Conservation (phyloP, 495 filamentous ascomycete genomes). For the Trichoderma erinaceum region DNA sequence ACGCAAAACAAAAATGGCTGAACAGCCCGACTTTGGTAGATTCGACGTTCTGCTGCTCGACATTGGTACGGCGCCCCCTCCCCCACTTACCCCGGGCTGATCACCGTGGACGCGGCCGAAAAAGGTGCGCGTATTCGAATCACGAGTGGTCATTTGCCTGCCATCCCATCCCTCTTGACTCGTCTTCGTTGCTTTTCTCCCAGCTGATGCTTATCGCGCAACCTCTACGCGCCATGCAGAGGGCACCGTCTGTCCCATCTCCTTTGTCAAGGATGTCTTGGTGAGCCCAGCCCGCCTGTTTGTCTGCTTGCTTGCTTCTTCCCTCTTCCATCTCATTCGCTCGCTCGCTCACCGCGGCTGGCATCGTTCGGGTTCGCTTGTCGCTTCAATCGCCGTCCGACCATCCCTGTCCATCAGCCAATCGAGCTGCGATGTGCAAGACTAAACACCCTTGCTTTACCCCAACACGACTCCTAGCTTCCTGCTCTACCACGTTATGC, state of each 20-base stretch:
- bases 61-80: slow-evolving; percentile 36
- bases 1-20: not conserved
- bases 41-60: slow-evolving; percentile 40
- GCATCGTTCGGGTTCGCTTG: slow-evolving; percentile 9
- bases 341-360: slow-evolving; percentile 15
- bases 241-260: slow-evolving; percentile 64
- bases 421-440: slow-evolving; percentile 16
- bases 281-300: slow-evolving; percentile 37
- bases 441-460: slow-evolving; percentile 8
- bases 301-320: not conserved
- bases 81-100: slow-evolving; percentile 9
- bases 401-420: slow-evolving; percentile 17
- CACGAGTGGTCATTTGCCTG: slow-evolving; percentile 17
- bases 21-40: not conserved
- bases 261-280: slow-evolving; percentile 65
- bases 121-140: not conserved
- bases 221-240: slow-evolving; percentile 36
- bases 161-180: not conserved
- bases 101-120: not conserved
- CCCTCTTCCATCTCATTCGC: slow-evolving; percentile 13
- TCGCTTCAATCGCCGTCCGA: slow-evolving; percentile 15
- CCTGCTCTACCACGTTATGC: slow-evolving; percentile 15
- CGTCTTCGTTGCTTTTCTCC: not conserved
- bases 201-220: slow-evolving; percentile 13
- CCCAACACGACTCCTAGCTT: slow-evolving; percentile 9